Conservation (phyloP, 2,329 filamentous ascomycete species). For the Leptosphaerulina australis region DNA sequence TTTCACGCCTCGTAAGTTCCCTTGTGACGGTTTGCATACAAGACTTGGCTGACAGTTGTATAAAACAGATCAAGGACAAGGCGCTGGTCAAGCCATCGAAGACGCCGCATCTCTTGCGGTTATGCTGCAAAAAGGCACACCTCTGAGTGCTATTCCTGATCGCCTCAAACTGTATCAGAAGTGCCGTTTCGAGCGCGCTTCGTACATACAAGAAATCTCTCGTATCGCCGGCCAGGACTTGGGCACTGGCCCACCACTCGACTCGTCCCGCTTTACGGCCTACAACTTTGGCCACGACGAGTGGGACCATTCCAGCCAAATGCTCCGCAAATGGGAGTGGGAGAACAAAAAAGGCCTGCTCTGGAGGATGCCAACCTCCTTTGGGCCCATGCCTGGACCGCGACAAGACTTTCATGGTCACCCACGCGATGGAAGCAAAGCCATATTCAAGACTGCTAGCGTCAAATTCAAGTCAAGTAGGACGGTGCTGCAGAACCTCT, state of each 20-base stretch:
- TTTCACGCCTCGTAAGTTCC: constrained; percentile 62
- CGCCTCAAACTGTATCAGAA: constrained; percentile 65
- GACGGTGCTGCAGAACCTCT: constrained; percentile 50
- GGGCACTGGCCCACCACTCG: constrained; percentile 41
- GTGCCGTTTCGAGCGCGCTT: constrained; percentile 63
- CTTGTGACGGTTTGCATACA: not conserved
- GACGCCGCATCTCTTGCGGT: constrained; percentile 66
- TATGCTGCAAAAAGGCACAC: constrained; percentile 59
- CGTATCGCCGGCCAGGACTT: constrained; percentile 59
- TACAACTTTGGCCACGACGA: constrained; percentile 67
- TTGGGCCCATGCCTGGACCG: constrained; percentile 51
- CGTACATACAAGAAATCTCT: constrained; percentile 63
- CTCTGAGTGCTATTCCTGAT: constrained; percentile 56
- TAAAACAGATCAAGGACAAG: constrained; percentile 62
- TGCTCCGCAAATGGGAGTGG: constrained; percentile 59
- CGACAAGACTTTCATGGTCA: constrained; percentile 40
- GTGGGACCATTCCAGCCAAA: constrained; percentile 59
- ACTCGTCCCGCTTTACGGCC: constrained; percentile 49
- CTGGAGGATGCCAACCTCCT: constrained; percentile 53
- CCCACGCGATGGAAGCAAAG: constrained; percentile 28
- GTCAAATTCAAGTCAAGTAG: constrained; percentile 51
- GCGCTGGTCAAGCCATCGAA: constrained; percentile 69
- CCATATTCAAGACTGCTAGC: constrained; percentile 48
- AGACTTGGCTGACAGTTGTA: not conserved
- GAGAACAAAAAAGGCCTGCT: constrained; percentile 48